These are phyloP conservation scores for Diphasiastrum complanatum DNA, from an alignment of 83 land plant genomes.

Conservation along the genomic window DNA sequence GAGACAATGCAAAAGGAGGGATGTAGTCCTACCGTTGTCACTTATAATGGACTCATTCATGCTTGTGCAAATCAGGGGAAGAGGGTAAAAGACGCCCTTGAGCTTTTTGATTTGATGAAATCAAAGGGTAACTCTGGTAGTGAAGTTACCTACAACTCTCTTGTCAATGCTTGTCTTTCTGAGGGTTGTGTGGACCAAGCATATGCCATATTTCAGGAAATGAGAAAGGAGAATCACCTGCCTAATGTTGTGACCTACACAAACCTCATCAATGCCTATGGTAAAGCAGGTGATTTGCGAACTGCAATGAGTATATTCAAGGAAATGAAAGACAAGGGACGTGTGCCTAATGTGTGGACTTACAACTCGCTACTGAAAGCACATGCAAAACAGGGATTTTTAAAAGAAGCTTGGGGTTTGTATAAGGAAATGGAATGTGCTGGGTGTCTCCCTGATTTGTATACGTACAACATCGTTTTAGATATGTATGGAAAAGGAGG, in stretches of 20 bases:
- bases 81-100: constrained; percentile 16
- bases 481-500: constrained; percentile 30
- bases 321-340: constrained; percentile 30
- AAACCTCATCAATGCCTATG: constrained; percentile 25
- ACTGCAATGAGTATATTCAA: constrained; percentile 19
- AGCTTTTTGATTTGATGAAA: constrained; percentile 26
- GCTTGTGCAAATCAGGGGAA: constrained; percentile 17
- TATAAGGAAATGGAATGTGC: constrained; percentile 27
- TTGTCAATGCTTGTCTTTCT: constrained; percentile 22
- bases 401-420: constrained; percentile 22
- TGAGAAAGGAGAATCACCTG: constrained; percentile 17
- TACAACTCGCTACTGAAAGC: constrained; percentile 28
- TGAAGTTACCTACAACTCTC: constrained; percentile 28
- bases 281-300: constrained; percentile 20
- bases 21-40: constrained; percentile 18
- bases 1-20: constrained; percentile 20
- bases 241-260: constrained; percentile 30
- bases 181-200: constrained; percentile 17
- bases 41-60: constrained; percentile 27
- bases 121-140: constrained; percentile 13
- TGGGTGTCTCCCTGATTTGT: constrained; percentile 19
- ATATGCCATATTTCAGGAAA: constrained; percentile 17
- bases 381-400: constrained; percentile 23
- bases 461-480: constrained; percentile 30
- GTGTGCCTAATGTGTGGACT: constrained; percentile 24